Conservation (phyloP, 2,329 filamentous ascomycete species). For the Aspergillus sojae region DNA sequence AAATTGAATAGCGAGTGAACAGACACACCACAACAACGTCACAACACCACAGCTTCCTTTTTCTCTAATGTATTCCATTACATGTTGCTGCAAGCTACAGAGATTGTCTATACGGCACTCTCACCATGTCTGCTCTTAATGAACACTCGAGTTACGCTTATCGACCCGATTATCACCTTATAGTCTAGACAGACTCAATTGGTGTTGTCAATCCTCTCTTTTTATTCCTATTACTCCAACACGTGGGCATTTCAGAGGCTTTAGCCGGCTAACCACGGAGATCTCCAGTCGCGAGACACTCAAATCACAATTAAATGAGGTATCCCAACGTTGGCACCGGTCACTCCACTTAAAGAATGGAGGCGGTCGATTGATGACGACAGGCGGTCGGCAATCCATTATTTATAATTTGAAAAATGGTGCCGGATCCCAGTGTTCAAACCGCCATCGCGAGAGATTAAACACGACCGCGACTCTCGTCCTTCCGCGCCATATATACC, state of each 20-base stretch:
- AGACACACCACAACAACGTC: background rate
- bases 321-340: background rate
- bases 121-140: background rate
- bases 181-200: background rate
- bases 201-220: background rate
- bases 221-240: background rate
- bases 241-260: background rate
- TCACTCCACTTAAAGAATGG: background rate
- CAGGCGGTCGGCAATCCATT: conserved; percentile 12
- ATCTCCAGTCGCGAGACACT: background rate
- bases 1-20: background rate
- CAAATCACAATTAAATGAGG: background rate
- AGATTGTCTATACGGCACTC: background rate
- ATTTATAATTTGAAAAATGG: conserved; percentile 1
- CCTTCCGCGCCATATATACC: background rate
- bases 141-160: background rate
- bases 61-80: background rate
- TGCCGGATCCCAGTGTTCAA: background rate
- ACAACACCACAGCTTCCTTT: background rate
- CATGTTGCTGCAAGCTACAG: background rate
- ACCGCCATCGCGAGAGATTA: background rate
- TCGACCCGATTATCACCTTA: background rate
- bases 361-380: conserved; percentile 12
- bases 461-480: background rate
- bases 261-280: background rate